A percentile compares a stretch with the other conserved stretches of the same genome.
Conservation (phyloP, 2,329 filamentous ascomycete genomes). For the Penicillium sp. region DNA sequence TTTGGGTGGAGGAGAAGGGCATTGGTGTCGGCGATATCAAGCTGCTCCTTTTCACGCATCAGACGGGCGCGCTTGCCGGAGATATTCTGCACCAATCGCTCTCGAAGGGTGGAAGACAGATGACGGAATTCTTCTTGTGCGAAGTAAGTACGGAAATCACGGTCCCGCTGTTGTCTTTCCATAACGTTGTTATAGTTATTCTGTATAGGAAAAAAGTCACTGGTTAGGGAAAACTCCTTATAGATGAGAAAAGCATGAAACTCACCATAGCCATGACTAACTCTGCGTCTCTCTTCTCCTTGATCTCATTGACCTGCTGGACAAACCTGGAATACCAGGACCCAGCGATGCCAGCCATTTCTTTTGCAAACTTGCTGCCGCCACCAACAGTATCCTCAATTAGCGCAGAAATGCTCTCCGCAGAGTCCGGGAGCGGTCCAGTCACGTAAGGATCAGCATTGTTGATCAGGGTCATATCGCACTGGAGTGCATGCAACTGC, state of each 20-base stretch:
- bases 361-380: slow-evolving; percentile 65
- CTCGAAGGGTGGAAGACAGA: slow-evolving; percentile 59
- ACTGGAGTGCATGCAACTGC: slow-evolving; percentile 87
- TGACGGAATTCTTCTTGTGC: slow-evolving; percentile 63
- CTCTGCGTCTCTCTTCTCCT: slow-evolving; percentile 83
- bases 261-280: slow-evolving; percentile 78
- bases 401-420: slow-evolving; percentile 66
- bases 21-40: slow-evolving; percentile 66
- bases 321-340: slow-evolving; percentile 83
- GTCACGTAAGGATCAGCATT: slow-evolving; percentile 78
- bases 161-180: slow-evolving; percentile 56
- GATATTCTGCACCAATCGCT: slow-evolving; percentile 60
- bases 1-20: slow-evolving; percentile 64
- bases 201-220: slow-evolving; percentile 36
- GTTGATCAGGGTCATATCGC: slow-evolving; percentile 82
- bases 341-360: slow-evolving; percentile 65
- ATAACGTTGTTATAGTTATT: slow-evolving; percentile 58
- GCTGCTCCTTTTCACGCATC: slow-evolving; percentile 65
- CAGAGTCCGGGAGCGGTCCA: slow-evolving; percentile 64
- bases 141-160: slow-evolving; percentile 60
- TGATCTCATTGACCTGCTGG: slow-evolving; percentile 79
- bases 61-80: slow-evolving; percentile 58
- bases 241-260: slow-evolving; percentile 13
- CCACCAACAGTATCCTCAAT: slow-evolving; percentile 57
- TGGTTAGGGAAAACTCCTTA: background rate